Conservation (phyloP, 106 monocot genomes). For the Xerophyta viscosa region DNA sequence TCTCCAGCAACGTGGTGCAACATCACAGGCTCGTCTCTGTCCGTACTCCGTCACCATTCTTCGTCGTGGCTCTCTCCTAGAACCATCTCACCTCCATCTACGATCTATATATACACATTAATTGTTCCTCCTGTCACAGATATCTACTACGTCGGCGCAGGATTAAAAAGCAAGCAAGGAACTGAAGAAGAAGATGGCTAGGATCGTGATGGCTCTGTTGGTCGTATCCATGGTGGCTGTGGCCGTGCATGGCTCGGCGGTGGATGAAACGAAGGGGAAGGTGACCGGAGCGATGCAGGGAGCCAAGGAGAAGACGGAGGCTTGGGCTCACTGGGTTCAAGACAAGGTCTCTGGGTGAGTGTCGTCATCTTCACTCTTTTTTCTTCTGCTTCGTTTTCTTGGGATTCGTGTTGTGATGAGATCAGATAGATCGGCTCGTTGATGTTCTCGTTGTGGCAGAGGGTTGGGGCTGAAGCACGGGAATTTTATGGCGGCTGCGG, state of each 20-base stretch:
- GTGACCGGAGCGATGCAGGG: background rate
- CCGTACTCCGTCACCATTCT: no score
- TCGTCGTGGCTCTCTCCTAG: no score
- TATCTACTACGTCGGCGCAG: no score
- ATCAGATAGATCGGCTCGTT: background rate
- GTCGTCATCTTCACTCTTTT: background rate
- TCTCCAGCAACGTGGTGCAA: no score
- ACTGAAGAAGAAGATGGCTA: no score
- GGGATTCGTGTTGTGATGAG: background rate
- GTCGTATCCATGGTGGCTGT: background rate
- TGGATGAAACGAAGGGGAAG: conserved; percentile 6
- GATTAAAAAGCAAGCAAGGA: no score
- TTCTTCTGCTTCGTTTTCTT: background rate
- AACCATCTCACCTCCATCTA: no score
- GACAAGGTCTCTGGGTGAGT: conserved; percentile 12
- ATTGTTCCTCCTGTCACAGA: no score
- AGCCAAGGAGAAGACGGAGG: conserved; percentile 11
- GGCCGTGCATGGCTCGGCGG: background rate
- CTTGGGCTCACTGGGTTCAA: conserved; percentile 14
- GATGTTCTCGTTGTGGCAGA: conserved; percentile 4
- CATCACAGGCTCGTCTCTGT: no score
- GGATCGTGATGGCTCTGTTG: background rate
- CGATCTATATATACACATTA: no score
- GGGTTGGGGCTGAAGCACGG: conserved; percentile 14
- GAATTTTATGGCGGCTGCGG: conserved; percentile 1